Evolutionary conservation across 2,329 filamentous ascomycete species (phyloP).

Genomic region (Trichophyton equinum): DNA sequence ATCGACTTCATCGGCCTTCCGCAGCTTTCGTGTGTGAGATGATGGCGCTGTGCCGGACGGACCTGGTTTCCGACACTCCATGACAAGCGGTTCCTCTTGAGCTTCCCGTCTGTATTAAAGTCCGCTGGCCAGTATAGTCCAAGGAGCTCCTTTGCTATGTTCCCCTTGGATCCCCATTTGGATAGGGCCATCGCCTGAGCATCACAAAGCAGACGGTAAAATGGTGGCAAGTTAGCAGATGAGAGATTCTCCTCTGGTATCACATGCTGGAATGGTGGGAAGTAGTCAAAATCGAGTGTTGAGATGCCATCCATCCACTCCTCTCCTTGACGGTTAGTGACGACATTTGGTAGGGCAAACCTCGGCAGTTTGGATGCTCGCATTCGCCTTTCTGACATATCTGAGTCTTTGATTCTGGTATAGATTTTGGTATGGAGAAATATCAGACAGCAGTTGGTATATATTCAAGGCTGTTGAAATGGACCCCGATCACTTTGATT

Average conservation of each 20-base stretch:
- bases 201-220: constrained; percentile 9
- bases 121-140: constrained; percentile 12
- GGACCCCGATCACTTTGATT: background rate
- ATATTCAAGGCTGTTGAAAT: no score
- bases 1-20: constrained; percentile 10
- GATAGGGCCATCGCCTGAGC: constrained; percentile 4
- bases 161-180: constrained; percentile 7
- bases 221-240: constrained; percentile 8
- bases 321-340: constrained; percentile 5
- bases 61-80: constrained; percentile 8
- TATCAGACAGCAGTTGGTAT: no score
- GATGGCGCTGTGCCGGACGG: background rate
- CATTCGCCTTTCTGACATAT: constrained; percentile 3
- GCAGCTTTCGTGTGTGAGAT: constrained; percentile 8
- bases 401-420: background rate
- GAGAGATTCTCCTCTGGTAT: constrained; percentile 8
- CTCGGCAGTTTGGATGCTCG: constrained; percentile 8
- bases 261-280: constrained; percentile 6
- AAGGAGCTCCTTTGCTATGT: constrained; percentile 9
- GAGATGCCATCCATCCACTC: constrained; percentile 12
- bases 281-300: constrained; percentile 11
- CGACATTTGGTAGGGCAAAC: constrained; percentile 5
- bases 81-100: constrained; percentile 8
- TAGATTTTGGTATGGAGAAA: no score
- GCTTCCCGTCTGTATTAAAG: constrained; percentile 11